Conservation (phyloP, 768 basidiomycete species). For the Boletus sp. region DNA sequence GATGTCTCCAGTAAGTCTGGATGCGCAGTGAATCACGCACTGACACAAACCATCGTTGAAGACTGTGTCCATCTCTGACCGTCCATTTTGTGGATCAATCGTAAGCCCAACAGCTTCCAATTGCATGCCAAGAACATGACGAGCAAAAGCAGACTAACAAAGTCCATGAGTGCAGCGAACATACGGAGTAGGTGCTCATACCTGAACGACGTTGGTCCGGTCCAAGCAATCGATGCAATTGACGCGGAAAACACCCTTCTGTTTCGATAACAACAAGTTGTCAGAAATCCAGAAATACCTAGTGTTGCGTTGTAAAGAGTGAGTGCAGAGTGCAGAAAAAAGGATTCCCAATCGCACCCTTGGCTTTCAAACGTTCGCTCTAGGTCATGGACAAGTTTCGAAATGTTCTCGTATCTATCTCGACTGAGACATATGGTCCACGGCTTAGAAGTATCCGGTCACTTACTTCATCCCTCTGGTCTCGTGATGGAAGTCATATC, state of each 20-base stretch:
- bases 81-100: constrained; percentile 50
- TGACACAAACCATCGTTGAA: constrained; percentile 72
- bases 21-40: background rate
- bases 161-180: constrained; percentile 5
- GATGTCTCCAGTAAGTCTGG: background rate
- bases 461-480: constrained; percentile 92
- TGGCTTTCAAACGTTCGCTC: constrained; percentile 75
- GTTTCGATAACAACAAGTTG: constrained; percentile 66
- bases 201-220: constrained; percentile 93
- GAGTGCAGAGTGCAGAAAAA: background rate
- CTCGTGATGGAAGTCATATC: constrained; percentile 93
- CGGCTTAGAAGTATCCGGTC: background rate
- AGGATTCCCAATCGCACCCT: constrained; percentile 48
- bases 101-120: constrained; percentile 70
- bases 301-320: constrained; percentile 1
- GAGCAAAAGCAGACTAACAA: constrained; percentile 82
- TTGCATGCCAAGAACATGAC: constrained; percentile 75
- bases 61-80: constrained; percentile 63
- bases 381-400: constrained; percentile 68
- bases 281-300: constrained; percentile 86
- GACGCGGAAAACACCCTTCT: constrained; percentile 83
- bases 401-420: constrained; percentile 84
- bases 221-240: constrained; percentile 98
- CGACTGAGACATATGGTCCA: constrained; percentile 1
- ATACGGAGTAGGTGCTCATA: constrained; percentile 26